Evolutionary conservation across 75 land plant species (phyloP), one percentile per base, ranked within the genome.

Genomic region (Adiantum capillusveneris): DNA sequence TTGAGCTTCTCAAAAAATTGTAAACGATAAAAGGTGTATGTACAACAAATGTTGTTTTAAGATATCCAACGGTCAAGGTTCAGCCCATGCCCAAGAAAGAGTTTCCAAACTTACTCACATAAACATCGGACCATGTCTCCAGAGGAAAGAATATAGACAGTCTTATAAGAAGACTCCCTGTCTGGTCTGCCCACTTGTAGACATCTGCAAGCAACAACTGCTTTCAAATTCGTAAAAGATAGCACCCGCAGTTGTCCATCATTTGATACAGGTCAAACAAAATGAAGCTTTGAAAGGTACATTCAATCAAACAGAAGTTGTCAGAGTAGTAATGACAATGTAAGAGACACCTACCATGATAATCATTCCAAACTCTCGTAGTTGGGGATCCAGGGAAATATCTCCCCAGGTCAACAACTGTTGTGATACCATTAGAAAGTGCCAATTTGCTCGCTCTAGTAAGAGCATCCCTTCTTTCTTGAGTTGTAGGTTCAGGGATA

Each of bases 341-440:
- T 5, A 34, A 5, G 37, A 34, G 37, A 34, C 37, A 34, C 37
- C 9, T 31, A 90, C 98, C 96, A 67, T 79, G 56, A 56, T 85
- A 66, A 61, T 93, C 98, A 39, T 78, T 72, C 98, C 98, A 93
- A 18, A 76, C 63, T 18, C 53, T 73, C 51, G 80, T 65, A 12
- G 70, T 49, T 55, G 84, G 52, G 57, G 72, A 69, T 53, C 90
- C 96, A 45, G 95, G 90, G 43, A 73, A 60, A 69, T 68, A 76
- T 69, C 88, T 76, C 27, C 98, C 98, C 25, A 93, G 44, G 63
- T 93, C 98, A 69, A 93, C 79, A 25, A 93, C 85, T 31, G 90
- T 73, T 44, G 98, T 93, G 6, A 93, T 85, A 18, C 98, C 98
- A 29, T 67, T 81, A 39, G 44, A 44, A 46, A 93, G 54, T 44